Conservation (phyloP, 2,329 filamentous ascomycete genomes). For the Penicillium sp. region DNA sequence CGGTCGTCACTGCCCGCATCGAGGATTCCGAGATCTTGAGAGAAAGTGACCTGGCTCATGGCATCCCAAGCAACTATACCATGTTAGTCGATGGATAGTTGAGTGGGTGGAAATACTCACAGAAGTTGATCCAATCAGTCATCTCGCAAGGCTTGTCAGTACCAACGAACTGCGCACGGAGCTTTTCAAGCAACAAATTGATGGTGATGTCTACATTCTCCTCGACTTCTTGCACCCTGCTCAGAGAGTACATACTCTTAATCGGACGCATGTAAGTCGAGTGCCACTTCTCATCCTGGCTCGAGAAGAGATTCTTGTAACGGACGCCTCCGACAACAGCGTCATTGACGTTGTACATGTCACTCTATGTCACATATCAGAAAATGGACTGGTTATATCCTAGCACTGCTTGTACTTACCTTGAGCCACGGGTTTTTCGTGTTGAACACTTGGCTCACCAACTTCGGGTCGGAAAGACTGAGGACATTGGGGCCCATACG, state of each 20-base stretch:
- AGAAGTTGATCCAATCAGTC: slow-evolving; percentile 40
- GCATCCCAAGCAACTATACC: slow-evolving; percentile 20
- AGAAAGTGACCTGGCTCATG: slow-evolving; percentile 23
- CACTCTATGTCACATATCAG: slow-evolving; percentile 8
- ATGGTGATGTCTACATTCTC: slow-evolving; percentile 30
- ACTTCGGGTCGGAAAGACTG: slow-evolving; percentile 71
- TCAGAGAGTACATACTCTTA: slow-evolving; percentile 36
- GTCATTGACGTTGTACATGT: slow-evolving; percentile 21
- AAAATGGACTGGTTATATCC: neutral
- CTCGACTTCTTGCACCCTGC: slow-evolving; percentile 23
- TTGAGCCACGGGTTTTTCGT: slow-evolving; percentile 61
- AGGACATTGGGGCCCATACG: slow-evolving; percentile 72
- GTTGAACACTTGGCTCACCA: slow-evolving; percentile 74
- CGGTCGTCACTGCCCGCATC: slow-evolving; percentile 22
- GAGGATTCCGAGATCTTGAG: slow-evolving; percentile 23
- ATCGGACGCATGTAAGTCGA: slow-evolving; percentile 39
- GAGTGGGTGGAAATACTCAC: slow-evolving; percentile 4
- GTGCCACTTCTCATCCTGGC: slow-evolving; percentile 34
- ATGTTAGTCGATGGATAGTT: neutral
- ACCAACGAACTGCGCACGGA: slow-evolving; percentile 32
- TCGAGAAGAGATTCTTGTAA: slow-evolving; percentile 39
- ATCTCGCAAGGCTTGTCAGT: slow-evolving; percentile 35
- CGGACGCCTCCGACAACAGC: slow-evolving; percentile 34
- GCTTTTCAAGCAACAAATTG: slow-evolving; percentile 27
- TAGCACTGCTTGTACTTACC: slow-evolving; percentile 9